Conservation (phyloP, 805 yeast genomes). For the Candida vaughaniae region DNA sequence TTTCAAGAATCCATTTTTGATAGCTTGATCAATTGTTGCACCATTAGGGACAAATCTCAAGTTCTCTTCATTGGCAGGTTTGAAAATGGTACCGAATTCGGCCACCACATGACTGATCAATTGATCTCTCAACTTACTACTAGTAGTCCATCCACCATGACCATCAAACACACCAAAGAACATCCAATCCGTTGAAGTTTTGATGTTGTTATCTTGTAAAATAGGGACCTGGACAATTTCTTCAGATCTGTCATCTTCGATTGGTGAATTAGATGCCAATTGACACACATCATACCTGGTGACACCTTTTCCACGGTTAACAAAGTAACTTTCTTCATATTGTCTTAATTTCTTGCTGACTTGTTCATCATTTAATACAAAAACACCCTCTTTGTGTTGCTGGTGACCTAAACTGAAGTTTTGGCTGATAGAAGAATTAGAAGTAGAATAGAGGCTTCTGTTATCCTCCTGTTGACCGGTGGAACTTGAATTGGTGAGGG, state of each 20-base stretch:
- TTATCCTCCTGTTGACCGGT: conserved; percentile 15
- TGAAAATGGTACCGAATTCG: conserved; percentile 67
- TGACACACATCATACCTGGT: conserved; percentile 86
- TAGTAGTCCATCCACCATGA: conserved; percentile 94
- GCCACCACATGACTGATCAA: conserved; percentile 73
- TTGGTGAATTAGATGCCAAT: conserved; percentile 86
- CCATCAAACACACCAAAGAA: conserved; percentile 97
- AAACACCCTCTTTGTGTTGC: conserved; percentile 55
- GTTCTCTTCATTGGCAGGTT: conserved; percentile 49
- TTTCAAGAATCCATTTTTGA: conserved; percentile 74
- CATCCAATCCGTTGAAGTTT: conserved; percentile 70
- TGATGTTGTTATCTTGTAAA: conserved; percentile 56
- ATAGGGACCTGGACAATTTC: conserved; percentile 72
- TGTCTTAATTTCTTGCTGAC: conserved; percentile 68
- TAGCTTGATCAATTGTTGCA: conserved; percentile 73
- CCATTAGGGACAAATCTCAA: conserved; percentile 63
- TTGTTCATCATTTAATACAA: conserved; percentile 63
- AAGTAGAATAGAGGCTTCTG: conserved; percentile 29
- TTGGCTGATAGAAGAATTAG: conserved; percentile 46
- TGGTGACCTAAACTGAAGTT: conserved; percentile 42
- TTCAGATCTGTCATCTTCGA: conserved; percentile 91
- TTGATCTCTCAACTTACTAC: conserved; percentile 78
- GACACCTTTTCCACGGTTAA: conserved; percentile 86
- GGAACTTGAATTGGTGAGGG: background rate
- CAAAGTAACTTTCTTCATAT: conserved; percentile 74